These are phyloP conservation scores for Coffea humblotiana DNA, from an alignment of 305 asterid genomes.

Conservation along the genomic window DNA sequence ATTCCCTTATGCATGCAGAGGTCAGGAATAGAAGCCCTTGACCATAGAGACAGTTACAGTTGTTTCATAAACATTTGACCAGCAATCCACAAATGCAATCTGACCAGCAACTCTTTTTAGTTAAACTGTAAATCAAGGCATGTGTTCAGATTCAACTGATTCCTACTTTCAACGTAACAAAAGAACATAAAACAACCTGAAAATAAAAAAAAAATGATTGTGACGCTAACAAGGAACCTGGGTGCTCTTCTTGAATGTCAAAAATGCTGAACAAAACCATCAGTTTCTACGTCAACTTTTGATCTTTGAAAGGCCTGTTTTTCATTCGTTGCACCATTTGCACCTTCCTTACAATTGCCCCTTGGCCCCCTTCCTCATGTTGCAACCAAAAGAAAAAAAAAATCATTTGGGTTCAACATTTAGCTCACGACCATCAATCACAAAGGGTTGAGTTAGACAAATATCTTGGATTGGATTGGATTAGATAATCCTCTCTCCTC, in stretches of 20 bases:
- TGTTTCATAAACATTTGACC: no score
- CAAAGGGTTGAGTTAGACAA: background rate
- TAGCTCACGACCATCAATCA: background rate
- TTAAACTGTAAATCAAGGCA: no score
- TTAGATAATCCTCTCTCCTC: no score
- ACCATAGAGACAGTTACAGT: no score
- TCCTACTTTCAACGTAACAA: background rate
- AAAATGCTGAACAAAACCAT: background rate
- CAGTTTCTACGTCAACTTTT: background rate
- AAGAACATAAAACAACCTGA: no score
- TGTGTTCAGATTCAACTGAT: no score
- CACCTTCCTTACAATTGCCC: background rate
- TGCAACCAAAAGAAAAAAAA: no score
- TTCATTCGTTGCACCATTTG: background rate
- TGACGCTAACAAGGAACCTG: background rate
- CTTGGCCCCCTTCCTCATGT: background rate
- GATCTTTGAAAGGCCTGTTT: background rate
- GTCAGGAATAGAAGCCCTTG: background rate
- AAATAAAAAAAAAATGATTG: background rate
- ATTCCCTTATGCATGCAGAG: background rate
- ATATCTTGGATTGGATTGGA: background rate
- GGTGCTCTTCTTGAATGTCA: background rate
- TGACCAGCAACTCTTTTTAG: no score
- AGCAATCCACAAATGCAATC: no score
- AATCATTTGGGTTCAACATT: background rate